Evolutionary conservation across 768 basidiomycete species (phyloP).

Genomic region (Postia placenta): DNA sequence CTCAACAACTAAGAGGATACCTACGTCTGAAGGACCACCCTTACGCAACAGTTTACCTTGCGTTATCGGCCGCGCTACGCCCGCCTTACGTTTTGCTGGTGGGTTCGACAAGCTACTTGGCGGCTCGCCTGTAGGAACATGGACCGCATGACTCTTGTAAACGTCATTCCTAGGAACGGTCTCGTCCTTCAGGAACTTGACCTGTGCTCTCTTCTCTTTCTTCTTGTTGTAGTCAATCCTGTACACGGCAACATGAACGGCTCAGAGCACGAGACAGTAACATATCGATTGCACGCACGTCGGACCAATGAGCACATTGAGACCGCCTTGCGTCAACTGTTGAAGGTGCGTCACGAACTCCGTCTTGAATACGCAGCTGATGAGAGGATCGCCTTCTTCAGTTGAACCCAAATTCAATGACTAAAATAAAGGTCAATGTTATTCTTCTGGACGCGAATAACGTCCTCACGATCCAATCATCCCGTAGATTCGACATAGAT

Average conservation of each 20-base stretch:
- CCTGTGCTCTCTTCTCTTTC: constrained; percentile 88
- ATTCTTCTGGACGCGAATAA: not conserved
- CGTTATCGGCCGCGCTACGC: constrained; percentile 79
- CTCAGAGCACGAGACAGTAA: not conserved
- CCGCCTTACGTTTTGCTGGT: constrained; percentile 81
- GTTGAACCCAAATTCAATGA: constrained; percentile 69
- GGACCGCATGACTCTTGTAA: constrained; percentile 92
- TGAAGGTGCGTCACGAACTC: constrained; percentile 82
- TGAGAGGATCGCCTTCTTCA: constrained; percentile 92
- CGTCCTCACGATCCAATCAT: constrained; percentile 90
- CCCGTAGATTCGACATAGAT: constrained; percentile 80
- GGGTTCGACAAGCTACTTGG: constrained; percentile 77
- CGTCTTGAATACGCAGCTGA: constrained; percentile 93
- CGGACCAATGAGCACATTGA: constrained; percentile 68
- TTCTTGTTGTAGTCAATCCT: constrained; percentile 93
- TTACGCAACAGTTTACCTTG: constrained; percentile 74
- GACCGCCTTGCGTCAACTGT: constrained; percentile 70
- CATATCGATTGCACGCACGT: constrained; percentile 46
- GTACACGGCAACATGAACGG: not conserved
- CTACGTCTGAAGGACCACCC: constrained; percentile 60
- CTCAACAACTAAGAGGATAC: constrained; percentile 5
- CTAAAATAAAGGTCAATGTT: constrained; percentile 30
- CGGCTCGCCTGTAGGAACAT: constrained; percentile 85
- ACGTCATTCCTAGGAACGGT: constrained; percentile 67
- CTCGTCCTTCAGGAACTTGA: constrained; percentile 90